Conservation (phyloP, 192 early-diverging fungal species). For the Coemansia sp. region DNA sequence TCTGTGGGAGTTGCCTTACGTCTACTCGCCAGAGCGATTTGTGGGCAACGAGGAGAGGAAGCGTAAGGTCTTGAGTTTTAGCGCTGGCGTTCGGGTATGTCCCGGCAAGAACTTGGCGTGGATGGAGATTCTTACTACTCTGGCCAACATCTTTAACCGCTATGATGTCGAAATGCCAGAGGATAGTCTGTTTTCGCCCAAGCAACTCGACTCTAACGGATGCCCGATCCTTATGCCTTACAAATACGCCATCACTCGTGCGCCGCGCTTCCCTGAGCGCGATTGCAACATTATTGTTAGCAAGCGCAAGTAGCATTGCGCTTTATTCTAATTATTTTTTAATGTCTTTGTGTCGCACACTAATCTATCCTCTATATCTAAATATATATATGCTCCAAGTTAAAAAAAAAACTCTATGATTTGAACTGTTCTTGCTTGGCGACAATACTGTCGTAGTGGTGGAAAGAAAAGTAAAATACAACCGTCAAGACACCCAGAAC, state of each 20-base stretch:
- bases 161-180: constrained; percentile 37
- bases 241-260: constrained; percentile 16
- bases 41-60: constrained; percentile 11
- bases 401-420: background rate
- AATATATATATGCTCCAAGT: background rate
- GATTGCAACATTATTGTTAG: constrained; percentile 42
- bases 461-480: constrained; percentile 56
- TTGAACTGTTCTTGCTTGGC: constrained; percentile 25
- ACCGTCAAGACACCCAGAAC: constrained; percentile 27
- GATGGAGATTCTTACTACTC: constrained; percentile 37
- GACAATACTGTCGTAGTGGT: constrained; percentile 49
- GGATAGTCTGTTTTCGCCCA: constrained; percentile 35
- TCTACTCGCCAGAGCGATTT: constrained; percentile 35
- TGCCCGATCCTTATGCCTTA: constrained; percentile 35
- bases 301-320: constrained; percentile 20
- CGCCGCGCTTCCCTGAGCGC: constrained; percentile 41
- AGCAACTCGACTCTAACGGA: background rate
- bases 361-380: background rate
- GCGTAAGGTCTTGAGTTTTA: constrained; percentile 38
- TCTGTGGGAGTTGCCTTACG: constrained; percentile 23
- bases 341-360: background rate
- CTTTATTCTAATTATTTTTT: background rate
- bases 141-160: constrained; percentile 40
- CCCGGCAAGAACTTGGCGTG: constrained; percentile 44
- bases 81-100: constrained; percentile 41